These are phyloP conservation scores for Cymbidium sinense DNA, from an alignment of 106 monocot species.

Conservation along the genomic window DNA sequence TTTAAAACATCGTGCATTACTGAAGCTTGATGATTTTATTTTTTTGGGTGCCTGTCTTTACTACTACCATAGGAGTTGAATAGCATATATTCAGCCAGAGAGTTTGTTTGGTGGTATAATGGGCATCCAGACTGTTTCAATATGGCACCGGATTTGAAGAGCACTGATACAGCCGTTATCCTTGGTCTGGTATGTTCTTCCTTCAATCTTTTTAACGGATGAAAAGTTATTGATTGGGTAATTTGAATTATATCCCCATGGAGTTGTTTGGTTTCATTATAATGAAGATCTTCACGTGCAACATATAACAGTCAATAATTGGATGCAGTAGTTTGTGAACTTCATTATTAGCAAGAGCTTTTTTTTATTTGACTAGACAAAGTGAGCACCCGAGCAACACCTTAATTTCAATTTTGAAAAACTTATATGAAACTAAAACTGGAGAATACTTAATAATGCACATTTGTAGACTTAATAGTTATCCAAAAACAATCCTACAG, in stretches of 20 bases:
- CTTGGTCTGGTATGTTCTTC: slow-evolving; percentile 81
- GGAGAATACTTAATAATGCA: no score
- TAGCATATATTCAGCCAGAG: slow-evolving; percentile 82
- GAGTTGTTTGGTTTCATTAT: background rate
- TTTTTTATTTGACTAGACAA: no score
- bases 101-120: slow-evolving; percentile 99
- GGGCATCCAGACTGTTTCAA: slow-evolving; percentile 80
- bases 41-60: slow-evolving; percentile 5
- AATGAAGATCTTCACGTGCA: background rate
- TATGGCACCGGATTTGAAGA: slow-evolving; percentile 56
- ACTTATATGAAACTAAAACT: no score
- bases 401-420: no score
- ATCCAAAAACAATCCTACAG: background rate
- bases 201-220: background rate
- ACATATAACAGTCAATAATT: no score
- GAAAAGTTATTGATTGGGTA: slow-evolving; percentile 1
- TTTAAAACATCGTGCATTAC: background rate
- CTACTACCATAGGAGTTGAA: slow-evolving; percentile 38
- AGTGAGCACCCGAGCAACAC: no score
- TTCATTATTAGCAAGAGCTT: no score
- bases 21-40: background rate
- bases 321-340: no score
- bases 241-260: background rate
- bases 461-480: no score
- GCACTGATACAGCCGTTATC: slow-evolving; percentile 76